Evolutionary conservation across 1,284 basidiomycete species (phyloP).

Genomic region (Trichosporon inkin): DNA sequence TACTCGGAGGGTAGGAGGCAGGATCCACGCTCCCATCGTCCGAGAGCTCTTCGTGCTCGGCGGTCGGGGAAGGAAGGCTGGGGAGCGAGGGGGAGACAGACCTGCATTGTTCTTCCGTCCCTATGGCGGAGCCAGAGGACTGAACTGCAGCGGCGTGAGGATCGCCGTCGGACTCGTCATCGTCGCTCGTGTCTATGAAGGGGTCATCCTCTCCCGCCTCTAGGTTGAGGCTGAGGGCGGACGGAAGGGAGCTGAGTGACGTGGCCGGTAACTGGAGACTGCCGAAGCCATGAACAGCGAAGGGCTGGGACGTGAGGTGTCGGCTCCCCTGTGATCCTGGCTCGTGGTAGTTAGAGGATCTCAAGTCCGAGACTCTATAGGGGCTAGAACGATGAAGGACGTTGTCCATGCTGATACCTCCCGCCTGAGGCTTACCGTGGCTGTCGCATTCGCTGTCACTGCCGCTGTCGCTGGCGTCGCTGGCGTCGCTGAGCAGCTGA

Average conservation of each 20-base stretch:
- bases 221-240: neutral
- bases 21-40: neutral
- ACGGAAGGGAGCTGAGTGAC: neutral
- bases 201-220: neutral
- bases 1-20: neutral
- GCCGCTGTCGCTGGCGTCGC: neutral
- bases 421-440: no score
- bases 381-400: no score
- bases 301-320: no score
- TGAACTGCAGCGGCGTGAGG: no score
- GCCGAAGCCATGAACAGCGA: neutral
- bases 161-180: neutral
- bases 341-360: no score
- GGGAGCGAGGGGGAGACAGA: no score
- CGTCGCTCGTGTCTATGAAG: neutral
- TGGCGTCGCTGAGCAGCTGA: neutral
- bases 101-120: no score
- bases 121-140: no score
- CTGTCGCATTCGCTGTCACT: neutral
- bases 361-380: no score
- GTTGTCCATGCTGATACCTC: no score
- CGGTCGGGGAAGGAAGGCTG: neutral
- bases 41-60: neutral
- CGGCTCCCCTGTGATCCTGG: no score
- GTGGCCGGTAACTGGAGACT: neutral